Conservation (phyloP, 2,329 filamentous ascomycete genomes). For the Herpomyces periplanetae region DNA sequence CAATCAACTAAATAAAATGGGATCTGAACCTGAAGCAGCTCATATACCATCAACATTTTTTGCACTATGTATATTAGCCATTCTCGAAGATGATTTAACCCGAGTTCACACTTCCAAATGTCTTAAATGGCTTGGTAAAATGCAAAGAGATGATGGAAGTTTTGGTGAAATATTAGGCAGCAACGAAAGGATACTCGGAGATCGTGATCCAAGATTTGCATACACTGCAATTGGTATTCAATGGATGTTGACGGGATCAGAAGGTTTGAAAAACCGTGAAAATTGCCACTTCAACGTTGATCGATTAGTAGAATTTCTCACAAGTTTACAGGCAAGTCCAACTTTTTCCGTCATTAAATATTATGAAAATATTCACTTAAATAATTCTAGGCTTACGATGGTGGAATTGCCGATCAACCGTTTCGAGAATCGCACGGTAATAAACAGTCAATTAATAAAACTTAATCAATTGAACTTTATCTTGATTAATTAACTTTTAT, state of each 20-base stretch:
- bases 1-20: no score
- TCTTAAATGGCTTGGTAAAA: conserved; percentile 25
- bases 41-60: conserved; percentile 45
- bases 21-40: conserved; percentile 55
- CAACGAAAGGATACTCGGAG: conserved; percentile 23
- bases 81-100: no score
- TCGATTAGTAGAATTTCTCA: conserved; percentile 25
- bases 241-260: conserved; percentile 31
- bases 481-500: no score
- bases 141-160: conserved; percentile 54
- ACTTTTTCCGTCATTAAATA: no score
- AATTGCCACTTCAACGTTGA: conserved; percentile 35
- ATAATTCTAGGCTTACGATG: no score
- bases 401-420: no score
- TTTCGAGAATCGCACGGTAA: no score
- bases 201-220: conserved; percentile 50
- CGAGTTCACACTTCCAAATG: conserved; percentile 25
- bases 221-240: conserved; percentile 46
- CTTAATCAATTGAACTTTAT: no score
- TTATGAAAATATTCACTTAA: no score
- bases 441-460: no score
- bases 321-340: conserved; percentile 13
- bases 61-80: no score
- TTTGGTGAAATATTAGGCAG: conserved; percentile 45
- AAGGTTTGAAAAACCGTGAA: conserved; percentile 13